These are phyloP conservation scores for Zasmidium citrigriseum DNA, from an alignment of 2,329 filamentous ascomycete species.

Conservation along the genomic window DNA sequence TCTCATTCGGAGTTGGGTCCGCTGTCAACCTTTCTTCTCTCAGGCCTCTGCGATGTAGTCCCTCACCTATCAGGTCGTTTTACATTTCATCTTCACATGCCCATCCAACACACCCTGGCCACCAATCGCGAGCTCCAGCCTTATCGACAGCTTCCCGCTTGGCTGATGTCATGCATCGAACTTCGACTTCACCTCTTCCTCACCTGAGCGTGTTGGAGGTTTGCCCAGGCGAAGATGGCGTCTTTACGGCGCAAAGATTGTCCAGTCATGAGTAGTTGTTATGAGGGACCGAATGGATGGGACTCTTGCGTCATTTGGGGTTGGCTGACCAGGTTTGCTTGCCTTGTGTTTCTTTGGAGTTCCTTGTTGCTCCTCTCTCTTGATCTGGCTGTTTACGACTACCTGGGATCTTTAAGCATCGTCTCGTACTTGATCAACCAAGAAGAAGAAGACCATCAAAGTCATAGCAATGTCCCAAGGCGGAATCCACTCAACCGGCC, in stretches of 20 bases:
- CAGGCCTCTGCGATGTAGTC: no score
- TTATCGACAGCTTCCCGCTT: constrained; percentile 7
- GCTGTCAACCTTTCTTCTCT: no score
- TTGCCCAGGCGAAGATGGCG: constrained; percentile 2
- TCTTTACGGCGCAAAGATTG: not conserved
- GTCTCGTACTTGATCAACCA: not conserved
- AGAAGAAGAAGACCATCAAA: not conserved
- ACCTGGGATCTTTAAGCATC: not conserved
- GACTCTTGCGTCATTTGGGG: not conserved
- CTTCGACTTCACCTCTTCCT: constrained; percentile 10
- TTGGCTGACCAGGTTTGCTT: no score
- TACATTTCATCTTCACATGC: constrained; percentile 5
- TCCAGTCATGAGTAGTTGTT: constrained; percentile 2
- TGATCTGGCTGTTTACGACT: not conserved
- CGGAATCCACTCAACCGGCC: constrained; percentile 53
- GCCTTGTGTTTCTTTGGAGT: no score
- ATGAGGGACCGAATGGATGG: not conserved
- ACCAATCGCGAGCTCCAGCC: constrained; percentile 7
- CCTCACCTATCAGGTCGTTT: no score
- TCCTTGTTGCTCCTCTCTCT: no score
- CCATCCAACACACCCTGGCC: not conserved
- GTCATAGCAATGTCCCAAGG: constrained; percentile 17
- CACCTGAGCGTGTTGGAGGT: not conserved
- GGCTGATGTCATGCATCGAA: constrained; percentile 8
- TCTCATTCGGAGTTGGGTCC: no score